These are phyloP conservation scores for Aspergillus wentii DNA, from an alignment of 495 filamentous ascomycete species.

Conservation along the genomic window DNA sequence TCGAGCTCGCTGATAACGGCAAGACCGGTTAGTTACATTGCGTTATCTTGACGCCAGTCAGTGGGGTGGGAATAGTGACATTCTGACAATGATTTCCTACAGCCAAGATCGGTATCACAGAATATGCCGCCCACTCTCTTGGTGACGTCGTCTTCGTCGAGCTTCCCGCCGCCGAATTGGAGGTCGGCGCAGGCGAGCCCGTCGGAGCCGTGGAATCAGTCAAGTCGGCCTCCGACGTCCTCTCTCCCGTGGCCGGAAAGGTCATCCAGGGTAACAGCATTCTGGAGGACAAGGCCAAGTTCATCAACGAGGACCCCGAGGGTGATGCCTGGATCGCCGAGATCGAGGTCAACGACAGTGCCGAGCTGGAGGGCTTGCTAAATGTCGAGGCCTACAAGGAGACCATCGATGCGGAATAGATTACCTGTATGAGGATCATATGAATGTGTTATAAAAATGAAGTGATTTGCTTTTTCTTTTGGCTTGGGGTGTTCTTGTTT, in stretches of 20 bases:
- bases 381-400: slow-evolving; percentile 65
- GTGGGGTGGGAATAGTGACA: no score
- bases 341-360: slow-evolving; percentile 64
- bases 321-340: slow-evolving; percentile 90
- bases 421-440: no score
- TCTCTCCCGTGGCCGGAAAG: slow-evolving; percentile 75
- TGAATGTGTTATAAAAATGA: slow-evolving; percentile 8
- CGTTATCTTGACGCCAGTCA: neutral
- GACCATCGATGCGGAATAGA: slow-evolving; percentile 53
- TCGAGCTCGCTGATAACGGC: slow-evolving; percentile 74
- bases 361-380: slow-evolving; percentile 73
- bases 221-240: slow-evolving; percentile 95
- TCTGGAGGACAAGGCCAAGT: slow-evolving; percentile 78
- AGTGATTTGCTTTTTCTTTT: slow-evolving; percentile 8
- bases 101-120: slow-evolving; percentile 83
- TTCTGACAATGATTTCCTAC: slow-evolving; percentile 2
- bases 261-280: slow-evolving; percentile 65
- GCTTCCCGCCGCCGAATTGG: slow-evolving; percentile 63
- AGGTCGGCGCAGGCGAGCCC: slow-evolving; percentile 65
- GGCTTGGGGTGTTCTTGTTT: slow-evolving; percentile 17
- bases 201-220: slow-evolving; percentile 96
- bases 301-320: slow-evolving; percentile 82
- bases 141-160: slow-evolving; percentile 98
- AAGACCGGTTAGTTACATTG: slow-evolving; percentile 37
- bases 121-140: slow-evolving; percentile 83